Conservation (phyloP, 176 grass and related monocot genomes). For the Elymus sibiricus region DNA sequence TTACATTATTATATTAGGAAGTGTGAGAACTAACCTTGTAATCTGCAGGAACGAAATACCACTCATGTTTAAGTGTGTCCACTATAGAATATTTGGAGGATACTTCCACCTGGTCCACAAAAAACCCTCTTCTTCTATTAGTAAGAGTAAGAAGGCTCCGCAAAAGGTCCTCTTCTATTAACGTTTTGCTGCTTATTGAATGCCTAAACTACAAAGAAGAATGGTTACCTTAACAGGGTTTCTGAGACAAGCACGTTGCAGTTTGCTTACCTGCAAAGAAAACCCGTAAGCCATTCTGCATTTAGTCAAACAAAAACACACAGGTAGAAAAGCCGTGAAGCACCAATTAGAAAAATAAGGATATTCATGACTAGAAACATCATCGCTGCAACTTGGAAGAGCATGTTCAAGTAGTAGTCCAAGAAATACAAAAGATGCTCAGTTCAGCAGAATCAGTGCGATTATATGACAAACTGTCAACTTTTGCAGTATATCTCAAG, state of each 20-base stretch:
- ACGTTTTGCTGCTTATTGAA: background rate
- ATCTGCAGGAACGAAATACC: conserved; percentile 58
- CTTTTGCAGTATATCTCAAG: background rate
- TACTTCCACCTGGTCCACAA: conserved; percentile 43
- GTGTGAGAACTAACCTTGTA: conserved; percentile 48
- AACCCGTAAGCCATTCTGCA: background rate
- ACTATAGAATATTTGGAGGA: conserved; percentile 83
- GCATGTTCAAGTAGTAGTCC: background rate
- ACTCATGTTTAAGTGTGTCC: conserved; percentile 75
- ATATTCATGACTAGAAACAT: background rate
- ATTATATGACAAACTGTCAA: background rate
- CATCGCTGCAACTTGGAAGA: background rate
- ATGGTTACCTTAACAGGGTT: conserved; percentile 78
- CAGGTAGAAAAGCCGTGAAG: background rate
- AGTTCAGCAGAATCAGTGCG: background rate
- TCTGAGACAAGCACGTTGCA: conserved; percentile 82
- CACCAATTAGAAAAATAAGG: background rate
- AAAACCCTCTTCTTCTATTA: background rate
- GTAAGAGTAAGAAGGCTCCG: conserved; percentile 13
- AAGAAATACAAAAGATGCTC: background rate
- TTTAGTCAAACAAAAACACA: conserved; percentile 7
- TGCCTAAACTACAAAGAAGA: conserved; percentile 16
- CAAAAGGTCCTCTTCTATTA: background rate
- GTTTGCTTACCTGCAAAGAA: conserved; percentile 60
- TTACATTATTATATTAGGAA: background rate